These are phyloP conservation scores for Iris pallida DNA, from an alignment of 116 monocot species.

Conservation along the genomic window DNA sequence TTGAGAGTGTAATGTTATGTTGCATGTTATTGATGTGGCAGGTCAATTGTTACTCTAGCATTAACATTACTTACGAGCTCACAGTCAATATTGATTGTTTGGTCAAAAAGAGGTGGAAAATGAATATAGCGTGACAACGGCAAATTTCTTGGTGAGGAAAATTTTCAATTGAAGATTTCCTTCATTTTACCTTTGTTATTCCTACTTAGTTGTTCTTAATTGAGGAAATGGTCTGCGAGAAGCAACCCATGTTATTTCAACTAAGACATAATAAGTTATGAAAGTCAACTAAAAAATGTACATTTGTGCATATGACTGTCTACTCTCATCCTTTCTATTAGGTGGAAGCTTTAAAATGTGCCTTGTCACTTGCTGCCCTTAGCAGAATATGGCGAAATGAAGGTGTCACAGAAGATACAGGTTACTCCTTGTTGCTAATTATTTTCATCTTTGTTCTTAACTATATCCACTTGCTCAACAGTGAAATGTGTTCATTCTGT, in stretches of 20 bases:
- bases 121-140: conserved; percentile 94
- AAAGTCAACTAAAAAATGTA: neutral
- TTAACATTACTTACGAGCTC: conserved; percentile 96
- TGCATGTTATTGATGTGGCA: conserved; percentile 20
- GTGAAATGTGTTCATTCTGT: no score
- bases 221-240: neutral
- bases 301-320: neutral
- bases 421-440: conserved; percentile 18
- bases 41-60: conserved; percentile 78
- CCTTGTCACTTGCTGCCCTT: conserved; percentile 73
- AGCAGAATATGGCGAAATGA: conserved; percentile 74
- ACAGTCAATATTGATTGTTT: conserved; percentile 90
- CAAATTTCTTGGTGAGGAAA: conserved; percentile 81
- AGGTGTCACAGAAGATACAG: conserved; percentile 78
- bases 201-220: no score
- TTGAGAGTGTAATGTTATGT: neutral
- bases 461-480: no score
- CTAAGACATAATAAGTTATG: no score
- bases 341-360: conserved; percentile 96
- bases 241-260: no score
- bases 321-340: conserved; percentile 19
- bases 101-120: conserved; percentile 97
- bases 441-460: no score
- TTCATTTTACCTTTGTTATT: neutral
- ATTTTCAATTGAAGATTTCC: neutral